Conservation (phyloP, 306 rosid species). For the Calophaca sinica region DNA sequence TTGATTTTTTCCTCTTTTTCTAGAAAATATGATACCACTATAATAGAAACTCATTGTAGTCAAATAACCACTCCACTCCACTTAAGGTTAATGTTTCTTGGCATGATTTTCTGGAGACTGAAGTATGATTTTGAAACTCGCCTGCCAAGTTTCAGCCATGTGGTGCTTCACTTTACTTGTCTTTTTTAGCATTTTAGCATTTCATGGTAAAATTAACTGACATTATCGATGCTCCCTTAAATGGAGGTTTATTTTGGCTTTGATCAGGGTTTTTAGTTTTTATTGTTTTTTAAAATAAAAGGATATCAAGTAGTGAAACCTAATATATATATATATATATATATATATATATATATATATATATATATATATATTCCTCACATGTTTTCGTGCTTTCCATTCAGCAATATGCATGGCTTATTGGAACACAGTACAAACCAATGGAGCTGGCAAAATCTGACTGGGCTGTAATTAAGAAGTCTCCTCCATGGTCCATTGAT, state of each 20-base stretch:
- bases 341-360: too few species aligned
- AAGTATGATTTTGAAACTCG: slow-evolving; percentile 16
- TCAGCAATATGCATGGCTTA: slow-evolving; percentile 99
- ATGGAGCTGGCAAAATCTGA: slow-evolving; percentile 90
- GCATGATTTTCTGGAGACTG: slow-evolving; percentile 25
- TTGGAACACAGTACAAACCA: slow-evolving; percentile 93
- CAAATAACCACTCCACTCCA: slow-evolving; percentile 32
- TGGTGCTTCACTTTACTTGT: slow-evolving; percentile 30
- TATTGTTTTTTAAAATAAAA: slow-evolving; percentile 20
- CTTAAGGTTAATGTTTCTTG: slow-evolving; percentile 19
- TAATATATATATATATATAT: not conserved
- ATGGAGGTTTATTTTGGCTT: slow-evolving; percentile 31
- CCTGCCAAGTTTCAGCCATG: slow-evolving; percentile 39
- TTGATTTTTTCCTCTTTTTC: slow-evolving; percentile 1
- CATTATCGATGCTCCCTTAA: slow-evolving; percentile 26
- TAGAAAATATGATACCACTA: slow-evolving; percentile 11
- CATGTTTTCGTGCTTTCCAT: slow-evolving; percentile 39
- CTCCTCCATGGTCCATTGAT: slow-evolving; percentile 97
- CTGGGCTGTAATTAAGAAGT: slow-evolving; percentile 85
- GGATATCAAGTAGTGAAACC: slow-evolving; percentile 31
- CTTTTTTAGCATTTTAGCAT: not conserved
- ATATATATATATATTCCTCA: slow-evolving; percentile 36
- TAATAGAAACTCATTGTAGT: slow-evolving; percentile 22
- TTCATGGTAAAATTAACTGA: slow-evolving; percentile 16
- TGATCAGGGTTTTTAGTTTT: slow-evolving; percentile 20